Evolutionary conservation across 1,139 yeast genomes (phyloP), one percentile per base, ranked within the genome.

Genomic region (Scheffersomyces illinoinensis): DNA sequence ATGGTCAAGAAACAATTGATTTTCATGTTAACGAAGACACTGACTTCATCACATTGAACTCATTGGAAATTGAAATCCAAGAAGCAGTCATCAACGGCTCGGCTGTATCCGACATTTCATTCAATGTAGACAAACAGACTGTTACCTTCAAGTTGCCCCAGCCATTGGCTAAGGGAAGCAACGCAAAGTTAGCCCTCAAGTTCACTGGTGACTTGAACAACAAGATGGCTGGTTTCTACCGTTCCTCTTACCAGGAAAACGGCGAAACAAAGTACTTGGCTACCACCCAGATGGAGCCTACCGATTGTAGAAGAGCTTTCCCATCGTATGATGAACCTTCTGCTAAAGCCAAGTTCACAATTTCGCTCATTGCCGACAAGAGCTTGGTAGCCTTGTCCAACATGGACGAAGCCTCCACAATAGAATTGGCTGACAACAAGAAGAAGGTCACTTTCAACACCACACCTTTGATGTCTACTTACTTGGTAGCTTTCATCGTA

Each of bases 271-370:
- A 87, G 68, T 85, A 82, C 63, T 83, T 89, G 79, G 88, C 91
- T 54, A 86, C 93, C 49, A 90, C 96, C 53, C 96, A 90, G 75
- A 89, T 90, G 83, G 96, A 90, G 75, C 90, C 96, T 47, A 89
- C 93, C 39, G 93, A 90, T 71, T 92, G 93, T 56, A 87, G 96
- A 73, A 83, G 92, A 68, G 93, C 96, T 0, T 88, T 90, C 76
- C 96, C 96, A 19, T 89, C 91, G 69, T 85, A 89, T 64, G 96
- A 90, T 71, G 96, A 90, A 71, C 96, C 96, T 33, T 83, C 85
- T 58, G 79, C 88, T 61, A 90, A 90, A 75, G 91, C 96, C 8
- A 84, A 91, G 24, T 90, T 87, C 68, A 87, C 87, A 60, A 81
- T 92, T 59, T 76, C 86, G 39, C 79, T 92, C 64, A 81, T 88